Evolutionary conservation across 192 early-diverging fungal genomes (phyloP).

Genomic region (Backusella liffmaniae): DNA sequence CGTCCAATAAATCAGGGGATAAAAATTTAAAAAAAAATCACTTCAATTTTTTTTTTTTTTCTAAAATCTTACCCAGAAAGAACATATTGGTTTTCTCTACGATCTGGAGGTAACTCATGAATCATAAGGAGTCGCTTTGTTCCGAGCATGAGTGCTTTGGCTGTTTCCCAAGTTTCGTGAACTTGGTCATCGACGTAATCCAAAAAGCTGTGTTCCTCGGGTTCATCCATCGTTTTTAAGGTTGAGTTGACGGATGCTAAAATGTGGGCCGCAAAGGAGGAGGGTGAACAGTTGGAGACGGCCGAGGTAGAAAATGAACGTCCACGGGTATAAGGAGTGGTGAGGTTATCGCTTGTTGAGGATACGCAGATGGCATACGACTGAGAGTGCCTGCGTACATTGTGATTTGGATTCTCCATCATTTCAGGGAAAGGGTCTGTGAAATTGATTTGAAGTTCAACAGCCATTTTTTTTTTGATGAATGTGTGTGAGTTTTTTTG

Average conservation of each 20-base stretch:
- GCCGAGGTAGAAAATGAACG: slow-evolving; percentile 9
- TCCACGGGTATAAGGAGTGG: slow-evolving; percentile 4
- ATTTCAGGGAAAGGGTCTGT: neutral
- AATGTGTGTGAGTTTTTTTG: neutral
- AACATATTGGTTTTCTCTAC: slow-evolving; percentile 57
- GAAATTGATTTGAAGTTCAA: neutral
- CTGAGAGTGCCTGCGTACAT: slow-evolving; percentile 7
- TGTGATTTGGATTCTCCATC: neutral
- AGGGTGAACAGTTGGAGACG: neutral
- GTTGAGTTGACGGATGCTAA: slow-evolving; percentile 10
- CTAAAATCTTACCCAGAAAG: slow-evolving; percentile 39
- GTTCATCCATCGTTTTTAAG: slow-evolving; percentile 38
- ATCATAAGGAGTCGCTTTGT: slow-evolving; percentile 49
- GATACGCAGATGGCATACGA: slow-evolving; percentile 5
- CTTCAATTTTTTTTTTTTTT: slow-evolving; percentile 13
- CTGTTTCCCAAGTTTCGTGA: slow-evolving; percentile 43
- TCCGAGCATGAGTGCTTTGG: slow-evolving; percentile 46
- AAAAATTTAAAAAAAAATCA: neutral
- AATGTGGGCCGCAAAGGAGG: slow-evolving; percentile 1
- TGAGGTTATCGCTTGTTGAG: neutral
- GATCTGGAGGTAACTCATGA: slow-evolving; percentile 51
- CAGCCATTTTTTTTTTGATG: neutral
- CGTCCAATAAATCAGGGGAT: slow-evolving; percentile 15
- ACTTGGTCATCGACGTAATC: slow-evolving; percentile 49
- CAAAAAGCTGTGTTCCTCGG: slow-evolving; percentile 42